Evolutionary conservation across 1,284 basidiomycete species (phyloP).

Genomic region (Sporisorium graminicola): DNA sequence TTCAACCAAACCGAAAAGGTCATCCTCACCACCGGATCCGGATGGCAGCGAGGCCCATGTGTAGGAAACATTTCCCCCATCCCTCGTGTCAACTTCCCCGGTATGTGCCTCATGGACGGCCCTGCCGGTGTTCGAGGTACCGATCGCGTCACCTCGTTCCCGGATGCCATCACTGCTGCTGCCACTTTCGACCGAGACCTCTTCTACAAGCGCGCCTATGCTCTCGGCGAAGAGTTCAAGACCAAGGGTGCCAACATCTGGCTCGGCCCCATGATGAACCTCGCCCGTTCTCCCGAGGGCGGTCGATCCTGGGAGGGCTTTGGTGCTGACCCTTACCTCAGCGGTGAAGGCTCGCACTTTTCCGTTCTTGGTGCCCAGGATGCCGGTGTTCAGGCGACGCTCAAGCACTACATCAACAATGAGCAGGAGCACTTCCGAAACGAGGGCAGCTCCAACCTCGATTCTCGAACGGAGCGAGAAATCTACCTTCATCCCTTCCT

Average conservation of each 20-base stretch:
- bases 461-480: conserved; percentile 79
- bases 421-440: conserved; percentile 68
- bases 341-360: conserved; percentile 58
- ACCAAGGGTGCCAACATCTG: conserved; percentile 83
- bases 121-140: conserved; percentile 75
- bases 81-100: conserved; percentile 76
- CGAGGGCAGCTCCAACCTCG: conserved; percentile 71
- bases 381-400: conserved; percentile 64
- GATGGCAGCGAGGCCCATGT: conserved; percentile 54
- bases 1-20: conserved; percentile 73
- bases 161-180: conserved; percentile 80
- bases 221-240: conserved; percentile 82
- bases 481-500: conserved; percentile 66
- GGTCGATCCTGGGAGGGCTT: conserved; percentile 85
- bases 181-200: conserved; percentile 79
- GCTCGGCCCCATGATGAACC: conserved; percentile 72
- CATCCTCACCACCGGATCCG: conserved; percentile 70
- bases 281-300: conserved; percentile 76
- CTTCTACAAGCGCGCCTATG: conserved; percentile 79
- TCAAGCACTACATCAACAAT: conserved; percentile 70
- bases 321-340: conserved; percentile 62
- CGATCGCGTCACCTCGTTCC: conserved; percentile 73
- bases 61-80: conserved; percentile 70
- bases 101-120: conserved; percentile 76
- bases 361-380: conserved; percentile 62